Conservation (phyloP, 2,329 filamentous ascomycete genomes). For the Neonectria hederae region DNA sequence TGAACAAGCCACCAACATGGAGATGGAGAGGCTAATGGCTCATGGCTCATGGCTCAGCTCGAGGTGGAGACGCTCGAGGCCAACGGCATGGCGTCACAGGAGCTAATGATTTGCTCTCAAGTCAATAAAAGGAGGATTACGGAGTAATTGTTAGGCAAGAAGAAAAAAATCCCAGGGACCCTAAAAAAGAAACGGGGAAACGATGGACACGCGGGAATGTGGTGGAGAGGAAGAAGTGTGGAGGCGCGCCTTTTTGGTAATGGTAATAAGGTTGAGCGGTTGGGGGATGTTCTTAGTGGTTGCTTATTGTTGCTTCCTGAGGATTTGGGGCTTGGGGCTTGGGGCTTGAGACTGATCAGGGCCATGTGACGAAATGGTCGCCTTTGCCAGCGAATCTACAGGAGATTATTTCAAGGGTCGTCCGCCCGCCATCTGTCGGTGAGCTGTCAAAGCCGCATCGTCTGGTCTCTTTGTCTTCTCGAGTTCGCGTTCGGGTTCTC, state of each 20-base stretch:
- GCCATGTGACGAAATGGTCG: not conserved
- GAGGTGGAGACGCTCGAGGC: conserved; percentile 11
- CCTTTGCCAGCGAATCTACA: not conserved
- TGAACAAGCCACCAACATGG: conserved; percentile 17
- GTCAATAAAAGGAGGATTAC: not conserved
- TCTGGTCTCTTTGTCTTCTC: not conserved
- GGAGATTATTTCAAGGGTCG: not conserved
- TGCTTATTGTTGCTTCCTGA: not conserved
- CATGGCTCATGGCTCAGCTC: conserved; percentile 16
- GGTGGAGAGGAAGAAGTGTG: conserved; percentile 7
- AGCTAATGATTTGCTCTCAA: not conserved
- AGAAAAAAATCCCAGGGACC: too few species aligned
- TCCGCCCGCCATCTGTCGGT: not conserved
- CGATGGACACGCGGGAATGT: conserved; percentile 8
- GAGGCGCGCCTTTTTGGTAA: conserved; percentile 1
- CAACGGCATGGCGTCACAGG: conserved; percentile 22
- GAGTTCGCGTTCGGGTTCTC: not conserved
- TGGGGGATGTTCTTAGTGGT: not conserved
- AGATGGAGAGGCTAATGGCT: conserved; percentile 10
- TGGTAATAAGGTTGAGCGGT: conserved; percentile 8
- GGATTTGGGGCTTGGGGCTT: not conserved
- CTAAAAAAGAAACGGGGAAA: conserved; percentile 8
- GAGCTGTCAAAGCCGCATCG: not conserved
- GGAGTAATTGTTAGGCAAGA: too few species aligned
- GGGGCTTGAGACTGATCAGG: not conserved